Percentiles rank a stretch among this genome's conserved stretches.
Evolutionary conservation across 108 stramenopile species (phyloP).

Genomic region (Cyclostephanos tholiformis): DNA sequence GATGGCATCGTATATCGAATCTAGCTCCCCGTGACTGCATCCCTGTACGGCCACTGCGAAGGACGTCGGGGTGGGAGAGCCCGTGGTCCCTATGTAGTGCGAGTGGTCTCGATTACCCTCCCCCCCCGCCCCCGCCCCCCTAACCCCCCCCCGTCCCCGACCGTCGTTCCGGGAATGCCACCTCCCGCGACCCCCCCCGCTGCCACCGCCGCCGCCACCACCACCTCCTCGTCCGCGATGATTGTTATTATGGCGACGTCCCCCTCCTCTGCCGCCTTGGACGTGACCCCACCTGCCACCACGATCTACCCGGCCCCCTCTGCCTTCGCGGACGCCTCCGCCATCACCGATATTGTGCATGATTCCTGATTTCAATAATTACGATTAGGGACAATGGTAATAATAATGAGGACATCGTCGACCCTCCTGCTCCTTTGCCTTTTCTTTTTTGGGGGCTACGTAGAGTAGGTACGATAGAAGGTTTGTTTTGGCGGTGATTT

Average conservation of each 20-base stretch:
- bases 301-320: conserved; percentile 1
- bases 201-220: conserved; percentile 8
- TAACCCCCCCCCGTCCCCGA: background rate
- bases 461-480: too few relatives aligned
- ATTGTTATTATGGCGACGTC: background rate
- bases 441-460: too few relatives aligned
- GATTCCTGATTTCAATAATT: background rate
- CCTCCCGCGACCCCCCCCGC: conserved; percentile 3
- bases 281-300: background rate
- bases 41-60: conserved; percentile 94
- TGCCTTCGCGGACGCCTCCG: background rate
- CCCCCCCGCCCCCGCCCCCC: background rate
- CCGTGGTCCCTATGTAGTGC: conserved; percentile 42
- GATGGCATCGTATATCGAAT: conserved; percentile 88
- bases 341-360: background rate
- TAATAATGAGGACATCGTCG: too few relatives aligned
- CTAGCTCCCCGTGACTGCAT: conserved; percentile 98
- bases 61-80: conserved; percentile 34
- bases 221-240: conserved; percentile 11
- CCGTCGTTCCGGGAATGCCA: conserved; percentile 14
- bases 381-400: too few relatives aligned
- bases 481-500: too few relatives aligned
- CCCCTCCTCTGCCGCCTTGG: background rate
- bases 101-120: background rate
- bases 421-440: too few relatives aligned